Base-by-base conservation (phyloP, 1,284 basidiomycete species). In the Ustilago hordei region DNA sequence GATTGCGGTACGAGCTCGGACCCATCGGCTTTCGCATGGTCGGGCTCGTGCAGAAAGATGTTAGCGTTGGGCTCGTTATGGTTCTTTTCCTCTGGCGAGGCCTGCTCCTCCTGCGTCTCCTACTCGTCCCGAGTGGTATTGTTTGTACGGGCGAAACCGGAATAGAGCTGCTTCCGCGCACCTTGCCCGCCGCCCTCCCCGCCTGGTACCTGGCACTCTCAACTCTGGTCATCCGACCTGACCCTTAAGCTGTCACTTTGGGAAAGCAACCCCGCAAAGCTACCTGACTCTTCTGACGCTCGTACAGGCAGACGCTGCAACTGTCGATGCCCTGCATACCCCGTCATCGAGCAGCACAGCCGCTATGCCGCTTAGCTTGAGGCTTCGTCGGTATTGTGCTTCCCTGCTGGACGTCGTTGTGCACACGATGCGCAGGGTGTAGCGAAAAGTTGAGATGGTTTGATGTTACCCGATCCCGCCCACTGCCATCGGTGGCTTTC, bases 91-190 rank as follows among this genome's bases (percentile, higher is more conserved):
- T 53, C 31, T 35, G 34, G 31, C 32, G 34, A n/a, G 9, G 48
- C 50, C 23, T 31, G 11, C 45, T 34, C 35, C 32, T 31, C 17
- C 47, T 28, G 31, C 54, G 1, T 1, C 54, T 35, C 56, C 60
- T 66, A 53, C 56, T 41, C 53, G 19, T 62, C 38, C 63, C 69
- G 69, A 64, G 54, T 64, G 67, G 62, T 69, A 60, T 65, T 66
- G n/a, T n/a, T 55, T 11, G 17, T 13, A 38, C 52, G 61, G 64
- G 48, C 57, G 48, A 68, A 73, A 68, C 64, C 64, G 69, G 64
- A 57, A 67, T 2, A 39, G 31, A 28, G n/a, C 34, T 55, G n/a
- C 60, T 31, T 35, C 35, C 41, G 38, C 38, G 31, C 54, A 28
- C 28, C 38, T 39, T 28, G 8, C 19, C 57, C 53, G 11, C 38